These are phyloP conservation scores for Penicillium sp. DNA, from an alignment of 2,329 filamentous ascomycete species.

Conservation along the genomic window DNA sequence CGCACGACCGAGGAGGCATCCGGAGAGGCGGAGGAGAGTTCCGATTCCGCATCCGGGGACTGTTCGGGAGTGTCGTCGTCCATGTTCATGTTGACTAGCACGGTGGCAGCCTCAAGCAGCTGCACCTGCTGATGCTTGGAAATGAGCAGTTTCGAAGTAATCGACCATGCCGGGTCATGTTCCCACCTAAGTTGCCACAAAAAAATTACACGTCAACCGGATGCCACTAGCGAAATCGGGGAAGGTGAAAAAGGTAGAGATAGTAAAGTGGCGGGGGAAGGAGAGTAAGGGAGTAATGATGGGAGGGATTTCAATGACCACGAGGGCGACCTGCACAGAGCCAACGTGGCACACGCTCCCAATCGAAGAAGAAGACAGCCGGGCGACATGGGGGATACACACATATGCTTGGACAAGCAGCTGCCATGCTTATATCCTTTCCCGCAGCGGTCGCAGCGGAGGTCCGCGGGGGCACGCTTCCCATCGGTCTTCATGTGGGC, in stretches of 20 bases:
- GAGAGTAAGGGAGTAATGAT: slow-evolving; percentile 4
- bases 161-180: slow-evolving; percentile 96
- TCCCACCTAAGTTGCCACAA: slow-evolving; percentile 75
- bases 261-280: slow-evolving; percentile 19
- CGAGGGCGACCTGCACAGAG: slow-evolving; percentile 43
- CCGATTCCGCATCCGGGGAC: slow-evolving; percentile 70
- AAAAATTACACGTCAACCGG: slow-evolving; percentile 44
- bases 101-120: slow-evolving; percentile 93
- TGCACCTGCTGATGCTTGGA: slow-evolving; percentile 99
- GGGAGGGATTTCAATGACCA: slow-evolving; percentile 35
- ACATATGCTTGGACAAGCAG: slow-evolving; percentile 99
- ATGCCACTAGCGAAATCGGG: slow-evolving; percentile 25
- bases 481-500: slow-evolving; percentile 80
- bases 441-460: slow-evolving; percentile 96
- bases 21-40: slow-evolving; percentile 79
- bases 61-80: slow-evolving; percentile 63
- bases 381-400: slow-evolving; percentile 67
- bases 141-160: slow-evolving; percentile 95
- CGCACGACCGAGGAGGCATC: slow-evolving; percentile 76
- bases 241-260: slow-evolving; percentile 29
- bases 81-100: slow-evolving; percentile 85
- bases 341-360: slow-evolving; percentile 44
- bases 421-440: slow-evolving; percentile 99
- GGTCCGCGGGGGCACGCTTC: slow-evolving; percentile 77
- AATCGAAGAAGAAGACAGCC: slow-evolving; percentile 40